These are phyloP conservation scores for Shiraia bambusicola DNA, from an alignment of 2,329 filamentous ascomycete genomes.

Conservation along the genomic window DNA sequence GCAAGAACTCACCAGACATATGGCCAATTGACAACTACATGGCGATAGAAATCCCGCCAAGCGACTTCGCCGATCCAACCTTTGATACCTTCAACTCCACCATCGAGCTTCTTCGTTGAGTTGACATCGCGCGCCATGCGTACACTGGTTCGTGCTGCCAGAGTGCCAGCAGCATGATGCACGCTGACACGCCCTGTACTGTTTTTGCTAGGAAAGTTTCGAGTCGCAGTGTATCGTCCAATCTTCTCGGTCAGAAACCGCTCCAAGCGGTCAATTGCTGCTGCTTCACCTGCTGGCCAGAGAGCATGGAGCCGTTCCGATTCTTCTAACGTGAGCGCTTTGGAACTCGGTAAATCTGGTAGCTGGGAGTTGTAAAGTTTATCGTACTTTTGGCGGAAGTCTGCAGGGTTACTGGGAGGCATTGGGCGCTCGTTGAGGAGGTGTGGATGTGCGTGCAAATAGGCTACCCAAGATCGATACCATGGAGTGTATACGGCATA, in stretches of 20 bases:
- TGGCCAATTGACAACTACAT: constrained; percentile 80
- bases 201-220: constrained; percentile 47
- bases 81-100: constrained; percentile 45
- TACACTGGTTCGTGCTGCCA: constrained; percentile 49
- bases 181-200: constrained; percentile 46
- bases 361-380: constrained; percentile 36
- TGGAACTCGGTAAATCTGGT: constrained; percentile 59
- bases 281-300: constrained; percentile 50
- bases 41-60: constrained; percentile 55
- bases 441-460: constrained; percentile 69
- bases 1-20: constrained; percentile 64
- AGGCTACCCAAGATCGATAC: constrained; percentile 73
- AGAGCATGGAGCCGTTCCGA: constrained; percentile 44
- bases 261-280: constrained; percentile 45
- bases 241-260: constrained; percentile 52
- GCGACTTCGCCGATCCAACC: constrained; percentile 56
- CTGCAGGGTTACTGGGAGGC: constrained; percentile 58
- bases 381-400: constrained; percentile 52
- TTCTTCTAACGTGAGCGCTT: constrained; percentile 52
- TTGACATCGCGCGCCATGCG: constrained; percentile 55
- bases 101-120: constrained; percentile 56
- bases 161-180: constrained; percentile 49
- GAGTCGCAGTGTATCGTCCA: constrained; percentile 43
- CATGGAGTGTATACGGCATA: constrained; percentile 85
- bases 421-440: constrained; percentile 63